phyloP scores from a whole-genome alignment of 208 protist species.

The Lotmaria passim region DNA sequence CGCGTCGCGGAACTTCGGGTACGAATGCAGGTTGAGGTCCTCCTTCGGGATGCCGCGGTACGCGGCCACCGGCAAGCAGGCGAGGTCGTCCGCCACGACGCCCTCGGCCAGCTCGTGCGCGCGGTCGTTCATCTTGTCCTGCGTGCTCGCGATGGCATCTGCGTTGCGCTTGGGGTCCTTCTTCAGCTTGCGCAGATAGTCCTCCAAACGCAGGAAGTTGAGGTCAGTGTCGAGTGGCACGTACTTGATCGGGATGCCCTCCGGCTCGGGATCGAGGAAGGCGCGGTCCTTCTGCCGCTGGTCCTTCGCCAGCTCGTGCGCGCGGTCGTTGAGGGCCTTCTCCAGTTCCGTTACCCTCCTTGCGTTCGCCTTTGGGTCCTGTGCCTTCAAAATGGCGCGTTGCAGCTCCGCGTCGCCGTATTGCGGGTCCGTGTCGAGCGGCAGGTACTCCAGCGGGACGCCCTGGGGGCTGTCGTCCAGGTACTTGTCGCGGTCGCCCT shows the following conservation, averaged over 20 bases:
- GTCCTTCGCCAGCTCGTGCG: slow-evolving; percentile 66
- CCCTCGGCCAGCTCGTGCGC: slow-evolving; percentile 67
- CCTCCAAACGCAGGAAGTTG: slow-evolving; percentile 62
- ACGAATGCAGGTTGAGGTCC: slow-evolving; percentile 70
- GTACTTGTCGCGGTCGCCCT: slow-evolving; percentile 69
- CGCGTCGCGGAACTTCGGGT: slow-evolving; percentile 64
- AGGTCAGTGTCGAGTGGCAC: slow-evolving; percentile 60
- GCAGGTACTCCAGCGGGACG: slow-evolving; percentile 62
- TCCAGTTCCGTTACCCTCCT: slow-evolving; percentile 62
- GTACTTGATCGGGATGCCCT: slow-evolving; percentile 69
- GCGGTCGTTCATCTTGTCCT: slow-evolving; percentile 83
- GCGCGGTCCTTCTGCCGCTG: slow-evolving; percentile 57
- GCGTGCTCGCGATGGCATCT: slow-evolving; percentile 54
- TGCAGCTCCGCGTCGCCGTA: slow-evolving; percentile 71
- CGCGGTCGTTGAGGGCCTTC: slow-evolving; percentile 69
- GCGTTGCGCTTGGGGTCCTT: slow-evolving; percentile 62
- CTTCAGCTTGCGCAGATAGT: slow-evolving; percentile 75
- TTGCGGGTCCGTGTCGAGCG: slow-evolving; percentile 59
- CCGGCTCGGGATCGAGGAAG: slow-evolving; percentile 69
- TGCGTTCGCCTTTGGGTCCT: slow-evolving; percentile 47
- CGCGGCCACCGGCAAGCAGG: slow-evolving; percentile 41
- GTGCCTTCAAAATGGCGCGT: slow-evolving; percentile 64
- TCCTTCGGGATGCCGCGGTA: slow-evolving; percentile 79
- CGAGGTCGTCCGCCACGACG: slow-evolving; percentile 67
- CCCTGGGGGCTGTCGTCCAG: slow-evolving; percentile 70